Evolutionary conservation across 2,329 filamentous ascomycete species (phyloP).

Genomic region (Tolypocladium paradoxum): DNA sequence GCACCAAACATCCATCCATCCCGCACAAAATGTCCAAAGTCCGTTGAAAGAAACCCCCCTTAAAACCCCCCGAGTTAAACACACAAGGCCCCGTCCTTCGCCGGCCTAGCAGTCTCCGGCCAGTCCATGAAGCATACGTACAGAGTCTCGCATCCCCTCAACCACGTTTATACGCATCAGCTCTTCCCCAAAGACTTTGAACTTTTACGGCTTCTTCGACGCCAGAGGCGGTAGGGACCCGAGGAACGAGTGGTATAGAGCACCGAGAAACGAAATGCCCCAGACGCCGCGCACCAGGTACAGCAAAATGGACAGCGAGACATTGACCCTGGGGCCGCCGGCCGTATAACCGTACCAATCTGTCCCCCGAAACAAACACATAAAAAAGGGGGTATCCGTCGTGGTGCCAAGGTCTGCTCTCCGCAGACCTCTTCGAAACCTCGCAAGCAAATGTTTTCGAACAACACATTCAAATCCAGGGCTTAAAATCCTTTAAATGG

Average conservation of each 20-base stretch:
- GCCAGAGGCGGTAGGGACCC: background rate
- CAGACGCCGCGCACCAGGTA: background rate
- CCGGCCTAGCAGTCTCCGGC: background rate
- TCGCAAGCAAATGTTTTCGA: background rate
- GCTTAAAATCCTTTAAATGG: conserved; percentile 50
- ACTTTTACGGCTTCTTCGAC: background rate
- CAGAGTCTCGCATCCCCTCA: background rate
- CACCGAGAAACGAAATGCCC: background rate
- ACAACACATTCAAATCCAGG: background rate
- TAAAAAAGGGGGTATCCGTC: conserved; percentile 7
- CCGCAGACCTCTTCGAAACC: background rate
- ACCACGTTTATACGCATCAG: background rate
- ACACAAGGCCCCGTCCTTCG: background rate
- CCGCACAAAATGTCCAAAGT: background rate
- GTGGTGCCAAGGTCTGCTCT: conserved; percentile 2
- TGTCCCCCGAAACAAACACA: background rate
- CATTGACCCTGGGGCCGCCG: background rate
- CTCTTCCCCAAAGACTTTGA: background rate
- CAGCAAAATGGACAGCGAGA: background rate
- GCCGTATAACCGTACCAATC: background rate
- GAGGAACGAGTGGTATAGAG: background rate
- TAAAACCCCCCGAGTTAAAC: no score
- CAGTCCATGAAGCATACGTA: background rate
- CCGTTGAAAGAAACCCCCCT: background rate
- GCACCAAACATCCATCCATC: background rate